A percentile compares a stretch with the other conserved stretches of the same genome.
These are phyloP conservation scores for Pinus tabuliformis DNA, from an alignment of 75 land plant species.

Conservation along the genomic window DNA sequence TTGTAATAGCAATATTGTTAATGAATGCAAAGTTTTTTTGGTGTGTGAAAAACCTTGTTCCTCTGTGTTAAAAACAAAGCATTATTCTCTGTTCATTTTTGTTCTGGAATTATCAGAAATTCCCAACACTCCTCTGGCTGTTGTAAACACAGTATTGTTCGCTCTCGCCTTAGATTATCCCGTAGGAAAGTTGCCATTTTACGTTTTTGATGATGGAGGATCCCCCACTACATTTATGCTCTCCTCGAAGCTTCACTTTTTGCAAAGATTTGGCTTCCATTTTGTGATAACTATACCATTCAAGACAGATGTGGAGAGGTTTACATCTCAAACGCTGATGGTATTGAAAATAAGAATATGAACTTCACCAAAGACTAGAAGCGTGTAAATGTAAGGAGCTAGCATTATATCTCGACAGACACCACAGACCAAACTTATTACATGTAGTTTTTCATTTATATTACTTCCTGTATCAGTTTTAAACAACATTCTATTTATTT, in stretches of 20 bases:
- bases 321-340: not conserved
- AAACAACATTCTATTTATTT: not conserved
- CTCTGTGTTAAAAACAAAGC: too few species aligned
- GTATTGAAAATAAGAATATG: not conserved
- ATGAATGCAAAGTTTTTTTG: too few species aligned
- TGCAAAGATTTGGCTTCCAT: slow-evolving; percentile 39
- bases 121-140: too few species aligned
- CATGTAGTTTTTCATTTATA: too few species aligned
- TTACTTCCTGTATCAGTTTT: too few species aligned
- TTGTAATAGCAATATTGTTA: too few species aligned
- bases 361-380: not conserved
- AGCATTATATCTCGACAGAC: too few species aligned
- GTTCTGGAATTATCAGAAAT: too few species aligned
- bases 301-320: not conserved
- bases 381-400: slow-evolving; percentile 37
- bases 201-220: slow-evolving; percentile 52
- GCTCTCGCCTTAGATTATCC: slow-evolving; percentile 48
- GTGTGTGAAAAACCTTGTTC: too few species aligned
- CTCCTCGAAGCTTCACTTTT: slow-evolving; percentile 33
- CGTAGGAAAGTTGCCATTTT: slow-evolving; percentile 27
- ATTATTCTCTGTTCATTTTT: too few species aligned
- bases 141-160: slow-evolving; percentile 34
- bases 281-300: slow-evolving; percentile 18
- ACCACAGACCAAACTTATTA: too few species aligned
- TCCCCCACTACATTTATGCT: slow-evolving; percentile 37